A percentile compares a stretch with the other conserved stretches of the same genome.
These are phyloP conservation scores for Hypomontagnella monticulosa DNA, from an alignment of 495 filamentous ascomycete species.

Conservation along the genomic window DNA sequence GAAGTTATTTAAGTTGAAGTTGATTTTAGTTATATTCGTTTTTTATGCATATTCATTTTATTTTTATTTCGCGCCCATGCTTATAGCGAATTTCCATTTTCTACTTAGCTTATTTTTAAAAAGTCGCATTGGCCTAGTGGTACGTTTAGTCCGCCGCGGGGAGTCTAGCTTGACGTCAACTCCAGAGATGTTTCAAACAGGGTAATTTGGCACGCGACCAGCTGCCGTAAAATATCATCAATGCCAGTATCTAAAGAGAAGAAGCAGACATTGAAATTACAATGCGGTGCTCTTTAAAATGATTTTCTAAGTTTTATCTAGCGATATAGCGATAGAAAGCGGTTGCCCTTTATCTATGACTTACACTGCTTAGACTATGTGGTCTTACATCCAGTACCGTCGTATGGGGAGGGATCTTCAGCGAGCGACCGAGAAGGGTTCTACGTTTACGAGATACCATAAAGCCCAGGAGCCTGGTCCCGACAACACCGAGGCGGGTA, in stretches of 20 bases:
- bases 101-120: no score
- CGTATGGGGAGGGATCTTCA: constrained; percentile 11
- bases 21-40: no score
- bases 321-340: background rate
- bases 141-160: no score
- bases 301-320: background rate
- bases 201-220: constrained; percentile 14
- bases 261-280: no score
- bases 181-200: background rate
- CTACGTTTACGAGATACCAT: background rate
- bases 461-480: background rate
- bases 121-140: no score
- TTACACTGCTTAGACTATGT: background rate
- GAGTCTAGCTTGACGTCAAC: constrained; percentile 8
- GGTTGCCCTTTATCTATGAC: background rate
- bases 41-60: no score
- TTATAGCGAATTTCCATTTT: no score
- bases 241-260: background rate
- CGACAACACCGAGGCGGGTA: constrained; percentile 2
- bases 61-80: no score
- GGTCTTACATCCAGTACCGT: constrained; percentile 16
- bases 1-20: no score
- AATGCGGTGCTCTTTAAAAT: background rate
- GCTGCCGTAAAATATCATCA: background rate
- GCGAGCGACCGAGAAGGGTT: background rate